Percentiles rank a stretch among this genome's conserved stretches.
Conservation (phyloP, 1,139 yeast species). For the Suzukiozyma palmioleophila region DNA sequence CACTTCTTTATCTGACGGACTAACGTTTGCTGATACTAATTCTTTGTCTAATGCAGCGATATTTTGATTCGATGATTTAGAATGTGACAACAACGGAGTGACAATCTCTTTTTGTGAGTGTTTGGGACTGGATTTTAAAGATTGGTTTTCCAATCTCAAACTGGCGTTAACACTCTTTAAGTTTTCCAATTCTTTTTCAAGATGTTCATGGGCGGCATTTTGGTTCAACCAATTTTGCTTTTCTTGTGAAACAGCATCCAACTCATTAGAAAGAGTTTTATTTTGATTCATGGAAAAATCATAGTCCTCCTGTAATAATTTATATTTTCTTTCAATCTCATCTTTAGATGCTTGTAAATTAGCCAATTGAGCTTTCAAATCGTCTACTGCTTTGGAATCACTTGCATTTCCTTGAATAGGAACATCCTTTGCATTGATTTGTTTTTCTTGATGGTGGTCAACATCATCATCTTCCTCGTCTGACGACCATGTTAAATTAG, state of each 20-base stretch:
- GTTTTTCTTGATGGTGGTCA: neutral
- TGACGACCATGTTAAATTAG: slow-evolving; percentile 77
- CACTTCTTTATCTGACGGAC: neutral
- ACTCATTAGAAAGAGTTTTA: slow-evolving; percentile 19
- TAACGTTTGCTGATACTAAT: too few relatives aligned
- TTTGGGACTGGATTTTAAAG: slow-evolving; percentile 20
- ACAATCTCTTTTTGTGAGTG: slow-evolving; percentile 10
- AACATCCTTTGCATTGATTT: neutral
- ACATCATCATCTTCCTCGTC: slow-evolving; percentile 55
- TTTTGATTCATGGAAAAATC: slow-evolving; percentile 19
- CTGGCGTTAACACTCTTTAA: slow-evolving; percentile 31
- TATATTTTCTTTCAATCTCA: slow-evolving; percentile 15
- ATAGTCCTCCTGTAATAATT: slow-evolving; percentile 21
- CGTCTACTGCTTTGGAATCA: slow-evolving; percentile 8
- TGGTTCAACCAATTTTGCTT: slow-evolving; percentile 10
- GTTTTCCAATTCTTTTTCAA: slow-evolving; percentile 20
- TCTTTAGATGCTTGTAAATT: slow-evolving; percentile 13
- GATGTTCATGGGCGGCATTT: slow-evolving; percentile 8
- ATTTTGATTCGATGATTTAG: neutral
- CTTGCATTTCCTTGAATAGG: neutral
- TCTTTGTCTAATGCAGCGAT: neutral
- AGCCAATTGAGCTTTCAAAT: slow-evolving; percentile 10
- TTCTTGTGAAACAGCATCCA: slow-evolving; percentile 17
- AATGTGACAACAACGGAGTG: slow-evolving; percentile 6
- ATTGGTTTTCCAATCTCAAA: slow-evolving; percentile 37